Base-by-base conservation (phyloP, 1,139 yeast genomes). In the Suhomyces choctaworum region DNA sequence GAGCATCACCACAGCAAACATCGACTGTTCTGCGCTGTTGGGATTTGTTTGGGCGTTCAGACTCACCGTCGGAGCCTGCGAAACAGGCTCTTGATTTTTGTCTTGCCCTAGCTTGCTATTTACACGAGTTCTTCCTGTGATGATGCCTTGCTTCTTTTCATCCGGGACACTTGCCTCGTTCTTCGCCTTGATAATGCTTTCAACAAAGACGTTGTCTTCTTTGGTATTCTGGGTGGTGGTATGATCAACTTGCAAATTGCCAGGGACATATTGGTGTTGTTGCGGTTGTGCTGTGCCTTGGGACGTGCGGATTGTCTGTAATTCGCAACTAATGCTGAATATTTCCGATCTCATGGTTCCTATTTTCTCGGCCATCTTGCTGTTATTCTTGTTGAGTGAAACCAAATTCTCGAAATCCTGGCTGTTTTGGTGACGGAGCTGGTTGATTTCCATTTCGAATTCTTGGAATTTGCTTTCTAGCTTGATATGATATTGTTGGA, bases 351-450 rank as follows among this genome's bases (percentile, higher is more conserved):
- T 29, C 12, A 46, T 20, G 4, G 42, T 31, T 7, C 34, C 42
- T 17, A 44, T 22, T 5, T 40, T 31, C 20, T 38, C 29, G 4
- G 27, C 24, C 40, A 46, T 45, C 14, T 28, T 28, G n/a, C 38
- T 32, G 14, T 37, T 40, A 15, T 39, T 43, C 13, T 27, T 29
- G 21, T 29, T 34, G 23, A 47, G 35, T n/a, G 20, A 25, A 16
- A 32, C 22, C 30, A 47, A 39, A 16, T 32, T 36, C 24, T 40
- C 26, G 21, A 47, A 44, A 26, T 44, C 47, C 2, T 37, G 30
- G 23, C 12, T 32, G 27, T 42, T 47, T 23, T 38, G 44, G 14
- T 22, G 26, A 5, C 39, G 34, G 22, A 47, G 14, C 21, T 39
- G 40, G 22, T 36, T 32, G 27, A 47, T 25, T n/a, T 45, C 44